Percentiles rank a stretch among this genome's conserved stretches.
phyloP scores from a whole-genome alignment of 169 alveolate species.

The Plasmodium inui region DNA sequence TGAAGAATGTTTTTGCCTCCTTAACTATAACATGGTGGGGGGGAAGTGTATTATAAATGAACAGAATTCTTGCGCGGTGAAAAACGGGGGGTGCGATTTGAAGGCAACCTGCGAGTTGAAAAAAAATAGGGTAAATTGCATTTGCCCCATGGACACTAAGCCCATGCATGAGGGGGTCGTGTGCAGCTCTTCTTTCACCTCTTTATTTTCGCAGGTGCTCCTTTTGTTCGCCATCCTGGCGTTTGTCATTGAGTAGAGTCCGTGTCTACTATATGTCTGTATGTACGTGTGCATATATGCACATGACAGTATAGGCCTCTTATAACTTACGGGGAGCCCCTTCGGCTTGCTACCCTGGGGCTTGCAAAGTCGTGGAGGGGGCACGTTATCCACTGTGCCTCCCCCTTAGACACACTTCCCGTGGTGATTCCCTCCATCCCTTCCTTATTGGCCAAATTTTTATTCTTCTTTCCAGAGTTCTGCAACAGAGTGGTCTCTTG shows the following conservation, averaged over 20 bases:
- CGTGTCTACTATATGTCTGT: neutral
- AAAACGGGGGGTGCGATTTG: conserved; percentile 29
- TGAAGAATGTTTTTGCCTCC: conserved; percentile 20
- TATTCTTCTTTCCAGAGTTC: neutral
- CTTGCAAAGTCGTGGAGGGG: neutral
- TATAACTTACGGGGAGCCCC: neutral
- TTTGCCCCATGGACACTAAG: conserved; percentile 18
- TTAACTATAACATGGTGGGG: conserved; percentile 16
- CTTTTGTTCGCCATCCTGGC: conserved; percentile 1
- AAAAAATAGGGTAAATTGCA: neutral
- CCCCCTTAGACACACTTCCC: neutral
- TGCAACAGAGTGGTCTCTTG: neutral
- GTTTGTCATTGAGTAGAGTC: neutral
- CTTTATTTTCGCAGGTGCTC: neutral
- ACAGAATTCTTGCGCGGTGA: conserved; percentile 3
- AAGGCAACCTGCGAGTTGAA: conserved; percentile 9
- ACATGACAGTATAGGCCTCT: neutral
- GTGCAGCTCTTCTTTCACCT: conserved; percentile 5
- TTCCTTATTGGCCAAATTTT: neutral
- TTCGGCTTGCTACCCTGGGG: neutral
- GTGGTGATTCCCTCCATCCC: neutral
- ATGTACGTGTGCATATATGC: neutral
- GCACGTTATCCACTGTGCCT: neutral
- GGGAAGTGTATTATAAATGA: conserved; percentile 1
- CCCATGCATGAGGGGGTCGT: conserved; percentile 27